phyloP scores from a whole-genome alignment of 2,329 filamentous ascomycete genomes.

The Monosporascus sp. region DNA sequence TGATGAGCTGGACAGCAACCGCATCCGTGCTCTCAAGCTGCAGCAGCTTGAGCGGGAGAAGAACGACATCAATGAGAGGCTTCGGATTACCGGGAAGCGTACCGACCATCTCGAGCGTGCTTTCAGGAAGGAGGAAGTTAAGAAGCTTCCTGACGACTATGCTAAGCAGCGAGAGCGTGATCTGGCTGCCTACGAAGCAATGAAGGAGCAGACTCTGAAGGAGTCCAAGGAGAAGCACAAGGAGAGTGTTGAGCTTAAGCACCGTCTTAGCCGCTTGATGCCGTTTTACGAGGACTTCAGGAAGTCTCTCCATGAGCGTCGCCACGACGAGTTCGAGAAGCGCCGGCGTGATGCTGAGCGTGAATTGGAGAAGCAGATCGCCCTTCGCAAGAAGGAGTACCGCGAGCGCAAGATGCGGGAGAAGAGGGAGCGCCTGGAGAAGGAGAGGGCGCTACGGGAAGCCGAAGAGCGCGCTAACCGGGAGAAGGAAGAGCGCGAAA shows the following conservation, averaged over 20 bases:
- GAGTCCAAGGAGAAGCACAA: conserved; percentile 85
- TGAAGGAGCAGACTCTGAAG: conserved; percentile 70
- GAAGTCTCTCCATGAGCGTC: conserved; percentile 74
- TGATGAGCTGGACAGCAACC: conserved; percentile 81
- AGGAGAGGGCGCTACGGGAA: conserved; percentile 70
- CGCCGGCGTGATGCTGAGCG: conserved; percentile 85
- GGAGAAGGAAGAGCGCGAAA: conserved; percentile 82
- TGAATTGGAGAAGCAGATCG: conserved; percentile 89
- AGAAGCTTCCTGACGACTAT: conserved; percentile 85
- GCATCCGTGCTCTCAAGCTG: conserved; percentile 89
- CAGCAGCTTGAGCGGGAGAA: conserved; percentile 96
- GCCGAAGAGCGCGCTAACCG: conserved; percentile 75
- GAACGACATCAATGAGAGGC: conserved; percentile 87
- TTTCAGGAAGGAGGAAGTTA: conserved; percentile 90
- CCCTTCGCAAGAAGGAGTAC: conserved; percentile 79
- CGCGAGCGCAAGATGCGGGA: conserved; percentile 78
- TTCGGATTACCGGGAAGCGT: conserved; percentile 88
- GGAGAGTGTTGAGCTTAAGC: conserved; percentile 87
- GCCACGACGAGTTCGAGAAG: conserved; percentile 93
- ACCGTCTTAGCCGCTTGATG: conserved; percentile 80
- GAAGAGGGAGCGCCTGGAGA: conserved; percentile 78
- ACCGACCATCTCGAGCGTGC: conserved; percentile 96
- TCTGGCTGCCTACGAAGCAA: conserved; percentile 70
- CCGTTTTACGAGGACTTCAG: conserved; percentile 81
- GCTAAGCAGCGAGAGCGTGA: conserved; percentile 76